These are phyloP conservation scores for Naegleria fowleri DNA, from an alignment of 208 protist species.

Conservation along the genomic window DNA sequence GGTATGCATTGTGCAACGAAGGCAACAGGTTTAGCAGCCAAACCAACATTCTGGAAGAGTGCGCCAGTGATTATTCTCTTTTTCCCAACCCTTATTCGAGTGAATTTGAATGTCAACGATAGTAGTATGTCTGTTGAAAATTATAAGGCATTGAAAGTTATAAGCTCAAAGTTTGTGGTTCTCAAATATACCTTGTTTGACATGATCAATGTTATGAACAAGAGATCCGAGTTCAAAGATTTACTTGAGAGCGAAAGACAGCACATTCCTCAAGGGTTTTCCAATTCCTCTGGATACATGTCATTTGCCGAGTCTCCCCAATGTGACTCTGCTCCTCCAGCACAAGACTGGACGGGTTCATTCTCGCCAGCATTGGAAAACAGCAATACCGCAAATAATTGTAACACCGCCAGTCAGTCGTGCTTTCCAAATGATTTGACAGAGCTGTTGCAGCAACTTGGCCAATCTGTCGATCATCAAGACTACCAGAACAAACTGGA, in stretches of 20 bases:
- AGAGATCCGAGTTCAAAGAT: not conserved
- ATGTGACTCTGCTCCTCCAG: not conserved
- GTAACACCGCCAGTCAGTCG: not conserved
- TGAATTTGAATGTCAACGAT: not conserved
- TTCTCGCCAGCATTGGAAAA: not conserved
- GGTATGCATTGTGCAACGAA: not conserved
- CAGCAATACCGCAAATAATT: too few relatives aligned
- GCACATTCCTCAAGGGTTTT: not conserved
- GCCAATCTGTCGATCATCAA: not conserved
- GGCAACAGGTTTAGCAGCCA: not conserved
- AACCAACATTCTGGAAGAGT: not conserved
- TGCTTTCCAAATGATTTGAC: not conserved
- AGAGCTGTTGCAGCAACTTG: not conserved
- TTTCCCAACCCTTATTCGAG: not conserved
- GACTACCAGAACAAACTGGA: not conserved
- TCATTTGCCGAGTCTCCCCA: not conserved
- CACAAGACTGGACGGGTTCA: not conserved
- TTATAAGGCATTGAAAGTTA: not conserved
- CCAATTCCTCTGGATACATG: not conserved
- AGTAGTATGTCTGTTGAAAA: slow-evolving; percentile 6
- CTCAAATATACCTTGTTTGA: not conserved
- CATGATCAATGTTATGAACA: not conserved
- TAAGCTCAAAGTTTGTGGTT: not conserved
- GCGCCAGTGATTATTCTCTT: not conserved
- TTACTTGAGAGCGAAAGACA: not conserved